Evolutionary conservation across 441 rosid genomes (phyloP).

Genomic region (Pelargonium citronellum): DNA sequence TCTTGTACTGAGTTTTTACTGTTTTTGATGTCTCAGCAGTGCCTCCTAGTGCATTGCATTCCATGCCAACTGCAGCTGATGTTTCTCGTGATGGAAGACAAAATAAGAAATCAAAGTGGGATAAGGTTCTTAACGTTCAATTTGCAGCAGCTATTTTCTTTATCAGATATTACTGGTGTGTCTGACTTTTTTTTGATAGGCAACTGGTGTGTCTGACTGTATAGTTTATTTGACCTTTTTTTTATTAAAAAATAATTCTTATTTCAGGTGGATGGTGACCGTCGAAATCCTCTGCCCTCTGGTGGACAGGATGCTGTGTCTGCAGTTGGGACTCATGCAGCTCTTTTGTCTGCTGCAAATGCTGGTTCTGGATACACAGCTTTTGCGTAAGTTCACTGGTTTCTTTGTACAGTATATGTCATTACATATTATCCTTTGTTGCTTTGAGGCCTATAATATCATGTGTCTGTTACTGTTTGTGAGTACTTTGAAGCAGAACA

Average conservation of each 20-base stretch:
- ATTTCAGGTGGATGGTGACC: conserved; percentile 75
- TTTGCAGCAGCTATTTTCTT: conserved; percentile 8
- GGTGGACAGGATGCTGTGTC: conserved; percentile 60
- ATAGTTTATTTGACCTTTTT: conserved; percentile 2
- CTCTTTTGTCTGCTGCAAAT: conserved; percentile 60
- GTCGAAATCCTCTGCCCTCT: conserved; percentile 43
- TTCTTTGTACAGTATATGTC: neutral
- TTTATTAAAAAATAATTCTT: neutral
- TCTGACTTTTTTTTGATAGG: too few species aligned
- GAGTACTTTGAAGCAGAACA: neutral
- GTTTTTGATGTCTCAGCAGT: conserved; percentile 38
- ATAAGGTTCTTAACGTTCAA: conserved; percentile 47
- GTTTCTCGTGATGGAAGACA: conserved; percentile 63
- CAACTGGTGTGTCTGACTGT: too few species aligned
- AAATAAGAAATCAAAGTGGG: conserved; percentile 96
- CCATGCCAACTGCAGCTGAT: conserved; percentile 41
- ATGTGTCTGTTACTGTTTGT: neutral
- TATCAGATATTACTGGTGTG: neutral
- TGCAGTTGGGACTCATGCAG: conserved; percentile 54
- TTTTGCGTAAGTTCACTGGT: conserved; percentile 56
- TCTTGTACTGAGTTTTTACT: conserved; percentile 19
- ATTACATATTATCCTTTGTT: neutral
- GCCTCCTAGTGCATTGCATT: conserved; percentile 41
- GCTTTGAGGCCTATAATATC: neutral
- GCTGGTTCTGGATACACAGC: conserved; percentile 87